Conservation (phyloP, 2,329 filamentous ascomycete genomes). For the Talaromyces sp. region DNA sequence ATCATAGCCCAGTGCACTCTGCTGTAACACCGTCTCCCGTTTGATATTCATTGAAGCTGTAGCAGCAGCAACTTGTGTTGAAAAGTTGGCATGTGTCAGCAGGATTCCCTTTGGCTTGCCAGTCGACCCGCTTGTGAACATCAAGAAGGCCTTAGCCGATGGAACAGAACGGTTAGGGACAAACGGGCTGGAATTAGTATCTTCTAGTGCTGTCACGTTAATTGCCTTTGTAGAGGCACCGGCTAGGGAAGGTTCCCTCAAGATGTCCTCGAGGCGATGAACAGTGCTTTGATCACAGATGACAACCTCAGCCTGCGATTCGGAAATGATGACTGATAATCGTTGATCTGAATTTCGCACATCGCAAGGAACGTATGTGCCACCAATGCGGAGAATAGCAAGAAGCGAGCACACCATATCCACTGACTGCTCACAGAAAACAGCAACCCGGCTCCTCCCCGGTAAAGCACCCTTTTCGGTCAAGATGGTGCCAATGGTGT, state of each 20-base stretch:
- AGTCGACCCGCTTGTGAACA: conserved; percentile 19
- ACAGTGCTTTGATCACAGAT: conserved; percentile 16
- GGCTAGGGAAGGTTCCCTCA: too few species aligned
- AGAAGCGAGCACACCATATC: conserved; percentile 11
- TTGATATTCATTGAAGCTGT: conserved; percentile 1
- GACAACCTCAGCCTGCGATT: too few species aligned
- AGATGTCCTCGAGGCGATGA: background rate
- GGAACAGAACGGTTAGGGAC: conserved; percentile 28
- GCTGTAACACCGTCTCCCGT: conserved; percentile 11
- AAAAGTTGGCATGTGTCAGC: conserved; percentile 19
- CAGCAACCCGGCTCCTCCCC: background rate
- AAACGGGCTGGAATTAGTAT: background rate
- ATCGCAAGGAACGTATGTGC: conserved; percentile 37
- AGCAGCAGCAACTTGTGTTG: conserved; percentile 1
- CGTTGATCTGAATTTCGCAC: conserved; percentile 23
- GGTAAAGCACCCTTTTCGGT: too few species aligned
- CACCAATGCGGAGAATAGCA: conserved; percentile 38
- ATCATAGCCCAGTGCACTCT: conserved; percentile 15
- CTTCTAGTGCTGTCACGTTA: too few species aligned
- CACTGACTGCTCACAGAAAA: background rate
- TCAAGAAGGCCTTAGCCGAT: conserved; percentile 30
- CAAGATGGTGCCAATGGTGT: too few species aligned
- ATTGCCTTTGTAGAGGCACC: too few species aligned
- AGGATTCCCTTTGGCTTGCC: conserved; percentile 36
- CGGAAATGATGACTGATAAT: conserved; percentile 23